A percentile compares a stretch with the other conserved stretches of the same genome.
phyloP scores from a whole-genome alignment of 192 early-diverging fungal genomes.

The Coemansia sp. region DNA sequence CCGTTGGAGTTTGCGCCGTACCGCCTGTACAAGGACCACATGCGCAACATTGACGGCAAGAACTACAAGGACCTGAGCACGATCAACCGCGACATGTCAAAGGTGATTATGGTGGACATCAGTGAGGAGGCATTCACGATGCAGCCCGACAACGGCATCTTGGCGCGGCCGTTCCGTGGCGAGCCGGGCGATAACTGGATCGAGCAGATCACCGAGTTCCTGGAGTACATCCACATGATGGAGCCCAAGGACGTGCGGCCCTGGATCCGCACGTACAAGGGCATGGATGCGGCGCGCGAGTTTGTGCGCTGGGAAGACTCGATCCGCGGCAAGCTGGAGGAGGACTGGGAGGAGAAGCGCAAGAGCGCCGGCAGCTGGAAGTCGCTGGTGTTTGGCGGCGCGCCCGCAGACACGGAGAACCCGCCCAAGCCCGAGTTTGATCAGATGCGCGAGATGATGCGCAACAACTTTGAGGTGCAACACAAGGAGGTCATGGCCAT shows the following conservation, averaged over 20 bases:
- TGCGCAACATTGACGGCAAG: conserved; percentile 80
- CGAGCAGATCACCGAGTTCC: conserved; percentile 81
- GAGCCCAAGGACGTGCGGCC: conserved; percentile 74
- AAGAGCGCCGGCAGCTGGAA: conserved; percentile 61
- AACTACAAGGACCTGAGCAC: conserved; percentile 86
- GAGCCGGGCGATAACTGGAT: conserved; percentile 79
- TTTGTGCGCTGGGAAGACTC: conserved; percentile 72
- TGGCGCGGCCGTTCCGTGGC: conserved; percentile 84
- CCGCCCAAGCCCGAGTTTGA: conserved; percentile 66
- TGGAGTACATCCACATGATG: conserved; percentile 76
- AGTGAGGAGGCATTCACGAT: conserved; percentile 78
- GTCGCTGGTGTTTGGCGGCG: conserved; percentile 50
- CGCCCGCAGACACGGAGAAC: conserved; percentile 56
- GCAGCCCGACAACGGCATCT: conserved; percentile 91
- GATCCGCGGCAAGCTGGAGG: conserved; percentile 60
- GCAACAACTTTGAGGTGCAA: conserved; percentile 67
- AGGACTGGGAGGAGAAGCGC: conserved; percentile 69
- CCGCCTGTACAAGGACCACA: conserved; percentile 89
- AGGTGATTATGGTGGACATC: conserved; percentile 92
- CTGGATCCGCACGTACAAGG: conserved; percentile 68
- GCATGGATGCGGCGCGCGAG: conserved; percentile 65
- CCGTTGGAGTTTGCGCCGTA: conserved; percentile 84
- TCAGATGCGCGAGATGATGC: conserved; percentile 61
- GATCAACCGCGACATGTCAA: conserved; percentile 91
- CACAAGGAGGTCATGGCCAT: conserved; percentile 67